A percentile compares a stretch with the other conserved stretches of the same genome.
These are phyloP conservation scores for Chrysanthemum makinoi DNA, from an alignment of 129 eudicot genomes.

Conservation along the genomic window DNA sequence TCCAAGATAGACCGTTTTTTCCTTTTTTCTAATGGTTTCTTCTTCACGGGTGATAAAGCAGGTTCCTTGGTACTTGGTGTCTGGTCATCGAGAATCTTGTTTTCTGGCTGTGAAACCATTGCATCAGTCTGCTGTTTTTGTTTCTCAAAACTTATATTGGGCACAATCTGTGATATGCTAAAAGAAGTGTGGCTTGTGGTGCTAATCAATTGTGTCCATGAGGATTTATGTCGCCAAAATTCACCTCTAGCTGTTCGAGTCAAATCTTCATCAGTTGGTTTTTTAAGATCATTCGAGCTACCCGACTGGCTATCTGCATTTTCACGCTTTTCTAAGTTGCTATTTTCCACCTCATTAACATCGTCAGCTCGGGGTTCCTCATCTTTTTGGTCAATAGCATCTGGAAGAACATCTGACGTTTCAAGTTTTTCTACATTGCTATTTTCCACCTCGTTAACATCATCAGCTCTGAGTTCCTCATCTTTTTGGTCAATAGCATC, in stretches of 20 bases:
- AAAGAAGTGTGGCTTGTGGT: constrained; percentile 53
- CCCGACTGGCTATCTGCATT: too few relatives aligned
- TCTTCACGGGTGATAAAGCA: constrained; percentile 21
- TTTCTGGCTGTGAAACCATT: constrained; percentile 18
- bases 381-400: constrained; percentile 29
- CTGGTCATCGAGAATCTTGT: constrained; percentile 21
- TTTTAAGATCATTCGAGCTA: too few relatives aligned
- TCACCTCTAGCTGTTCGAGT: constrained; percentile 52
- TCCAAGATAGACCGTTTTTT: constrained; percentile 18
- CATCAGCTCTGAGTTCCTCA: constrained; percentile 23
- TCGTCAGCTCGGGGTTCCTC: constrained; percentile 24
- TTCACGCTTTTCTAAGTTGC: constrained; percentile 13
- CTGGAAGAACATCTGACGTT: constrained; percentile 16
- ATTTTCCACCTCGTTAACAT: background rate
- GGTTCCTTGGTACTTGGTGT: constrained; percentile 24
- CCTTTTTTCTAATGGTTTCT: constrained; percentile 26
- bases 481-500: constrained; percentile 30
- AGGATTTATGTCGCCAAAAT: constrained; percentile 70
- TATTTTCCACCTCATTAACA: background rate
- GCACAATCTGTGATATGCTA: constrained; percentile 74
- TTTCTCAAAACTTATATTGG: constrained; percentile 36
- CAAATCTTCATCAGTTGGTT: constrained; percentile 10
- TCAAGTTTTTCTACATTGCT: constrained; percentile 15
- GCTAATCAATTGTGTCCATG: constrained; percentile 72
- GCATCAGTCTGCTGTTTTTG: constrained; percentile 25